Evolutionary conservation across 2,329 filamentous ascomycete species (phyloP).

Genomic region (Paraphoma chrysanthemicola): DNA sequence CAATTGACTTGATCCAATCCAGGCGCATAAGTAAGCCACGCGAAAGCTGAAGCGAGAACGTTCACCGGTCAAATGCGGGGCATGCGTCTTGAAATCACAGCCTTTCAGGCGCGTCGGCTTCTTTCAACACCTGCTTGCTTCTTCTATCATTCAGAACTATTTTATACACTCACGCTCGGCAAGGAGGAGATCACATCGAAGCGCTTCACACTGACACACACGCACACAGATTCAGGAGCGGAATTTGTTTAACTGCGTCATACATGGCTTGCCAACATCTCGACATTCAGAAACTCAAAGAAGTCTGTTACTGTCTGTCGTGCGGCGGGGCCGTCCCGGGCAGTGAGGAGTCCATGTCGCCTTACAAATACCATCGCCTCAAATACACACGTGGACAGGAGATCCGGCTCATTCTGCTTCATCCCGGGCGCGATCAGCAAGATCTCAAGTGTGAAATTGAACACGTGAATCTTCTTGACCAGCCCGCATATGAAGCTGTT

Average conservation of each 20-base stretch:
- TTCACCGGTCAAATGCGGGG: no score
- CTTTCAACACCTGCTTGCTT: no score
- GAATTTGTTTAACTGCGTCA: not conserved
- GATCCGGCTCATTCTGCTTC: slow-evolving; percentile 16
- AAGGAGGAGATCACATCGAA: no score
- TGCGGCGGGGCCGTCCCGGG: slow-evolving; percentile 9
- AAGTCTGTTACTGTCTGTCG: slow-evolving; percentile 15
- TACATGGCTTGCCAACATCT: slow-evolving; percentile 5
- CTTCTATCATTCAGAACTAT: no score
- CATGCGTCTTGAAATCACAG: no score
- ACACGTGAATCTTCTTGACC: slow-evolving; percentile 18
- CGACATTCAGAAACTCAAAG: slow-evolving; percentile 15
- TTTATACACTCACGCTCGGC: no score
- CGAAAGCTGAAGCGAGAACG: no score
- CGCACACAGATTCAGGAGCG: no score
- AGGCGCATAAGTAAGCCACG: no score
- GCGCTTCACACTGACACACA: no score
- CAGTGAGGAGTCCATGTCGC: not conserved
- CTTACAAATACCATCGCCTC: slow-evolving; percentile 11
- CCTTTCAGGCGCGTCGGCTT: no score
- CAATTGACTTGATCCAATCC: no score
- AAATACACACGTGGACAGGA: slow-evolving; percentile 19
- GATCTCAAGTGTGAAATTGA: slow-evolving; percentile 16
- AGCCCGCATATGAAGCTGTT: slow-evolving; percentile 24
- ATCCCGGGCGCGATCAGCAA: slow-evolving; percentile 6